Evolutionary conservation across 1,284 basidiomycete genomes (phyloP).

Genomic region (Ganoderma leucocontextum): DNA sequence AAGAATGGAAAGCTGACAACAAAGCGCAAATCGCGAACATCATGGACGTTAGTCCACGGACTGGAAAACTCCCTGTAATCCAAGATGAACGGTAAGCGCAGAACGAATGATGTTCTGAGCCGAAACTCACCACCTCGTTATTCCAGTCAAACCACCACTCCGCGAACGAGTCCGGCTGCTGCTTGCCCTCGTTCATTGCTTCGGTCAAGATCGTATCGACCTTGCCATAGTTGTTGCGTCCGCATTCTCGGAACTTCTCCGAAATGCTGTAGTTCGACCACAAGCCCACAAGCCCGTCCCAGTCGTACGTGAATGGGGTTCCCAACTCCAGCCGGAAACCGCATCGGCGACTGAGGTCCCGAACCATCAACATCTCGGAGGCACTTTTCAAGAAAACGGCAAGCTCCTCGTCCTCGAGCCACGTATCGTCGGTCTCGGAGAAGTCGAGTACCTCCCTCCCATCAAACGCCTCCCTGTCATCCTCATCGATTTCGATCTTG

Average conservation of each 20-base stretch:
- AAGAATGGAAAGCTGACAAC: too few relatives aligned
- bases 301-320: not conserved
- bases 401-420: not conserved
- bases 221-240: not conserved
- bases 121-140: not conserved
- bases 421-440: not conserved
- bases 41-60: not conserved
- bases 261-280: not conserved
- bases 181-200: not conserved
- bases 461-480: not conserved
- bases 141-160: conserved; percentile 2
- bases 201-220: not conserved
- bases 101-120: not conserved
- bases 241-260: not conserved
- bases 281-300: not conserved
- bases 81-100: not conserved
- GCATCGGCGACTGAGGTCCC: not conserved
- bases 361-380: not conserved
- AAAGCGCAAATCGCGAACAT: not conserved
- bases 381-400: not conserved
- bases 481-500: not conserved
- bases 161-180: not conserved
- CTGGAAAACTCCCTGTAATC: not conserved
- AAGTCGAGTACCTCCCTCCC: conserved; percentile 1
- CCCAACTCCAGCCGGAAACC: not conserved